These are phyloP conservation scores for Rhododendron griersonianum DNA, from an alignment of 148 eudicot genomes.

Conservation along the genomic window DNA sequence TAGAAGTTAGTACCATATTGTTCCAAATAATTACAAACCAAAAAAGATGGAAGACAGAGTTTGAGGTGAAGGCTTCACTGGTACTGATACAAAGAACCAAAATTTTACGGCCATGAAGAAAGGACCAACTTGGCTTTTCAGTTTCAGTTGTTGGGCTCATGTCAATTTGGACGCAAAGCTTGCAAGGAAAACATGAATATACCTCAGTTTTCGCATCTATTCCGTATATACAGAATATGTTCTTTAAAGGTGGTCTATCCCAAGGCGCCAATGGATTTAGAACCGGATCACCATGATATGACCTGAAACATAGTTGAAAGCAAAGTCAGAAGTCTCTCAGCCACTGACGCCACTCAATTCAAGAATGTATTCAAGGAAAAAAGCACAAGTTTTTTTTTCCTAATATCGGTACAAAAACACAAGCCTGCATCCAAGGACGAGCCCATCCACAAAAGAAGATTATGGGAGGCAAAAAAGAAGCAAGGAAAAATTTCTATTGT, in stretches of 20 bases:
- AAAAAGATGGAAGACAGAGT: background rate
- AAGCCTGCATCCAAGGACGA: background rate
- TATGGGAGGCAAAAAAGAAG: background rate
- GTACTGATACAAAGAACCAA: background rate
- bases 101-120: background rate
- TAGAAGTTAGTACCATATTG: background rate
- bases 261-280: constrained; percentile 90
- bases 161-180: background rate
- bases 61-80: background rate
- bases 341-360: background rate
- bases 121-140: background rate
- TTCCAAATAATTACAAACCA: constrained; percentile 2
- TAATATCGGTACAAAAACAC: background rate
- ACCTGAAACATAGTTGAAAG: constrained; percentile 40
- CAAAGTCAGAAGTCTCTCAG: background rate
- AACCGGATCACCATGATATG: constrained; percentile 85
- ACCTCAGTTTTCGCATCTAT: constrained; percentile 93
- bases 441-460: background rate
- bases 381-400: background rate
- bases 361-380: background rate
- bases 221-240: constrained; percentile 94
- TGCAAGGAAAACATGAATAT: constrained; percentile 10
- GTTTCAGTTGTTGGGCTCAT: background rate
- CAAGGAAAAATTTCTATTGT: background rate
- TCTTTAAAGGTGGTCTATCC: constrained; percentile 95